These are phyloP conservation scores for Alloteropsis semialata DNA, from an alignment of 176 grass and related monocot species.

Conservation along the genomic window DNA sequence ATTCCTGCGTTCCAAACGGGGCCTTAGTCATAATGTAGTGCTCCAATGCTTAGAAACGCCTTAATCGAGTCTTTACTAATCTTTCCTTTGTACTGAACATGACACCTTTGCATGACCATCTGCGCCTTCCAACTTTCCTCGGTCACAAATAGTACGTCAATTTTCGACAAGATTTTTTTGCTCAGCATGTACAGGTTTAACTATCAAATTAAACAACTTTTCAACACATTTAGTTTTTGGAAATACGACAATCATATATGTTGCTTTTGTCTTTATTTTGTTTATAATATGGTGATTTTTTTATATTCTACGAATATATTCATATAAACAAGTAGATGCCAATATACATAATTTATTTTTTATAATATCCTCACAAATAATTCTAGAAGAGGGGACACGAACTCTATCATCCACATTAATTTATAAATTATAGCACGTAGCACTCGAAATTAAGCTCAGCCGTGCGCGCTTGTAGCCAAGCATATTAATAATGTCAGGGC, in stretches of 20 bases:
- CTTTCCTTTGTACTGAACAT: not conserved
- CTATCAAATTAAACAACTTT: not conserved
- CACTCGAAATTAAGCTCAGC: not conserved
- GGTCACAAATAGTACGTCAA: not conserved
- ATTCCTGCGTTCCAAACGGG: no score
- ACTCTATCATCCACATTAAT: not conserved
- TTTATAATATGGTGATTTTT: not conserved
- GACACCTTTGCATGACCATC: not conserved
- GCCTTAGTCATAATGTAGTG: not conserved
- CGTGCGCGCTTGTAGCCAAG: not conserved
- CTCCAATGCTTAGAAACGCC: not conserved
- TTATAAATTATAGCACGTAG: not conserved
- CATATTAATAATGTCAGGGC: not conserved
- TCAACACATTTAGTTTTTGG: not conserved
- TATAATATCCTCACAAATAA: no score
- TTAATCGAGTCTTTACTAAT: not conserved
- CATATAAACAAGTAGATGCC: not conserved
- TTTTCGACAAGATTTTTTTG: not conserved
- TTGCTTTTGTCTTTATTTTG: not conserved
- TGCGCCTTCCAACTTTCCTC: no score
- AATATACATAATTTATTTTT: not conserved
- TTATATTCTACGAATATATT: not conserved
- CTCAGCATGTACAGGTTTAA: not conserved
- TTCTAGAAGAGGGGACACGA: not conserved
- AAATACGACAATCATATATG: not conserved